phyloP scores from a whole-genome alignment of 805 yeast genomes.

The Cyberlindnera meyerae region DNA sequence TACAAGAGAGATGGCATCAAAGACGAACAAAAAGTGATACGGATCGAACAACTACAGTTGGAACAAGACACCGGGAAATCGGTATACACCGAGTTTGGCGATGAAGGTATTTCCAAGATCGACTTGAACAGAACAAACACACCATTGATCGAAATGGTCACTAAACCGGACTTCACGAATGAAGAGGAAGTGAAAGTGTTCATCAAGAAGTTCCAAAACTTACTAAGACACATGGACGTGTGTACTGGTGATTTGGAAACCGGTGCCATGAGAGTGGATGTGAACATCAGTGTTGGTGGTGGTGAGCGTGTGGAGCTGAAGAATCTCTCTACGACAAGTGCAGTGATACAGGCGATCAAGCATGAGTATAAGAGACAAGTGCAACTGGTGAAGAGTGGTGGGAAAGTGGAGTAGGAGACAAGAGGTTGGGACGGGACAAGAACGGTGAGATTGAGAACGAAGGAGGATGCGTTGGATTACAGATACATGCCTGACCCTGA shows the following conservation, averaged over 20 bases:
- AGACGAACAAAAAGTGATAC: conserved; percentile 40
- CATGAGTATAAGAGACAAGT: conserved; percentile 74
- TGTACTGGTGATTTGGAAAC: conserved; percentile 90
- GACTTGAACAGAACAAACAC: conserved; percentile 83
- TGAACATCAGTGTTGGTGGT: conserved; percentile 74
- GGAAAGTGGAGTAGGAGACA: conserved; percentile 51
- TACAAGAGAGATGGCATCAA: conserved; percentile 50
- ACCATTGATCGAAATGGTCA: conserved; percentile 87
- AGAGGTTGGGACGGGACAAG: conserved; percentile 85
- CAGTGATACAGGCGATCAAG: conserved; percentile 69
- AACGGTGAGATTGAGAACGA: conserved; percentile 65
- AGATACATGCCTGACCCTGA: conserved; percentile 95
- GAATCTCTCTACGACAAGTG: conserved; percentile 79
- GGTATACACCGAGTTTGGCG: conserved; percentile 39
- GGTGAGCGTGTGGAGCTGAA: conserved; percentile 82
- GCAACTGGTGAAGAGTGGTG: conserved; percentile 33
- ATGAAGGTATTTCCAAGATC: conserved; percentile 38
- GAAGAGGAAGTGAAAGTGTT: conserved; percentile 70
- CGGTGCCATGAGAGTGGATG: conserved; percentile 95
- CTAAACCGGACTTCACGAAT: conserved; percentile 76
- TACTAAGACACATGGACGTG: conserved; percentile 62
- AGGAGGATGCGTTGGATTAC: conserved; percentile 82
- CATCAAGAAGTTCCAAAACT: conserved; percentile 71
- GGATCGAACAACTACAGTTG: conserved; percentile 76
- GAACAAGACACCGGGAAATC: conserved; percentile 96